Percentiles rank a stretch among this genome's conserved stretches.
These are phyloP conservation scores for Actinomucor elegans DNA, from an alignment of 371 early-diverging fungal genomes.

Conservation along the genomic window DNA sequence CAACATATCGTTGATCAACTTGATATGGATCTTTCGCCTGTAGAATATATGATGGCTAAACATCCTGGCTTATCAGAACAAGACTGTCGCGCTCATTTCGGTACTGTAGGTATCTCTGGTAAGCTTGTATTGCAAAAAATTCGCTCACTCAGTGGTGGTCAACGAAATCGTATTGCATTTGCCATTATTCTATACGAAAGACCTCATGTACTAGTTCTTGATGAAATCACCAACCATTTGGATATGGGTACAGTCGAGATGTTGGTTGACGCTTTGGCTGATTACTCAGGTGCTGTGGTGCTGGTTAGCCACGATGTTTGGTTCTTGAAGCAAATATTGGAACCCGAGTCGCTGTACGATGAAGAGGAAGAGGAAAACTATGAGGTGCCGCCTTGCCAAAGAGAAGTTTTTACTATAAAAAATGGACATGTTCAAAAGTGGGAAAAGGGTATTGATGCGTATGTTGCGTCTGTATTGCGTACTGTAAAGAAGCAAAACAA, in stretches of 20 bases:
- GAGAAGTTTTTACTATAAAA: constrained; percentile 36
- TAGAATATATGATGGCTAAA: constrained; percentile 45
- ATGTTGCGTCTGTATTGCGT: constrained; percentile 36
- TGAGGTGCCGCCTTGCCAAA: background rate
- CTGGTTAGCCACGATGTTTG: constrained; percentile 76
- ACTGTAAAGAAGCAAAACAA: constrained; percentile 21
- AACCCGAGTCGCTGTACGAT: constrained; percentile 25
- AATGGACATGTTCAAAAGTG: constrained; percentile 37
- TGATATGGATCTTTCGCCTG: constrained; percentile 48
- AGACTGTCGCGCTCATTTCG: constrained; percentile 65
- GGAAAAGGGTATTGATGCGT: constrained; percentile 49
- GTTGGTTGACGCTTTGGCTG: constrained; percentile 58
- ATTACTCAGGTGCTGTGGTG: constrained; percentile 63
- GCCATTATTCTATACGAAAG: constrained; percentile 61
- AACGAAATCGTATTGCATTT: constrained; percentile 72
- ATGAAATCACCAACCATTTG: constrained; percentile 86
- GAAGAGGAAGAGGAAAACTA: constrained; percentile 28
- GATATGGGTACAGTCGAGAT: constrained; percentile 77
- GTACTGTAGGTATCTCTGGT: constrained; percentile 68
- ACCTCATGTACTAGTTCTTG: constrained; percentile 80
- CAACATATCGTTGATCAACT: constrained; percentile 78
- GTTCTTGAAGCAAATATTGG: constrained; percentile 66
- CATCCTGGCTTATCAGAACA: constrained; percentile 55
- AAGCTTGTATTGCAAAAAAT: constrained; percentile 52
- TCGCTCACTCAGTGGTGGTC: constrained; percentile 69